These are phyloP conservation scores for Bretschneidera sinensis DNA, from an alignment of 345 rosid species.

Conservation along the genomic window DNA sequence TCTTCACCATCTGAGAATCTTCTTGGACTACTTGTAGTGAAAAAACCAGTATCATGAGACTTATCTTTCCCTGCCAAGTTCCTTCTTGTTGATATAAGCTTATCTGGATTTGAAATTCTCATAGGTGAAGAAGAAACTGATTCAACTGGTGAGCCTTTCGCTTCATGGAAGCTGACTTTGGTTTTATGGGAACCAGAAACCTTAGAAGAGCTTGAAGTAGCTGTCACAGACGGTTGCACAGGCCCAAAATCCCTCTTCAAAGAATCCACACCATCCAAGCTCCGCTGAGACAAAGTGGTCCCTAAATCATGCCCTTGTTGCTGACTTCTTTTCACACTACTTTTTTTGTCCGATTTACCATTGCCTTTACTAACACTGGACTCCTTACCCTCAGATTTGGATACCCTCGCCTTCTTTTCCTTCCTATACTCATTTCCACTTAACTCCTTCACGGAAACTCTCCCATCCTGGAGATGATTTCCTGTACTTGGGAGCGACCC, in stretches of 20 bases:
- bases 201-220: slow-evolving; percentile 94
- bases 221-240: slow-evolving; percentile 47
- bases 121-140: slow-evolving; percentile 83
- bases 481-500: slow-evolving; percentile 22
- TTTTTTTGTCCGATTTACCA: slow-evolving; percentile 48
- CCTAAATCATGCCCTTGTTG: slow-evolving; percentile 31
- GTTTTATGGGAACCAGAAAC: slow-evolving; percentile 78
- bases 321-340: slow-evolving; percentile 35
- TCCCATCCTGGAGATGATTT: slow-evolving; percentile 29
- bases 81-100: slow-evolving; percentile 33
- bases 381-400: slow-evolving; percentile 56
- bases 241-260: slow-evolving; percentile 48
- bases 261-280: slow-evolving; percentile 43
- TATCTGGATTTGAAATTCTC: slow-evolving; percentile 48
- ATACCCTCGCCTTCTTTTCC: slow-evolving; percentile 54
- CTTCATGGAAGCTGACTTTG: slow-evolving; percentile 50
- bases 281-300: slow-evolving; percentile 33
- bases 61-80: slow-evolving; percentile 36
- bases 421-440: slow-evolving; percentile 50
- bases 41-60: slow-evolving; percentile 34
- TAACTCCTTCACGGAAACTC: slow-evolving; percentile 33
- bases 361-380: slow-evolving; percentile 48
- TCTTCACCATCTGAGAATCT: slow-evolving; percentile 57
- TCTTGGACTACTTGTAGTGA: slow-evolving; percentile 35
- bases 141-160: slow-evolving; percentile 81